Evolutionary conservation across 176 grass and related monocot genomes (phyloP).

Genomic region (Hsuehochloa calcarea): DNA sequence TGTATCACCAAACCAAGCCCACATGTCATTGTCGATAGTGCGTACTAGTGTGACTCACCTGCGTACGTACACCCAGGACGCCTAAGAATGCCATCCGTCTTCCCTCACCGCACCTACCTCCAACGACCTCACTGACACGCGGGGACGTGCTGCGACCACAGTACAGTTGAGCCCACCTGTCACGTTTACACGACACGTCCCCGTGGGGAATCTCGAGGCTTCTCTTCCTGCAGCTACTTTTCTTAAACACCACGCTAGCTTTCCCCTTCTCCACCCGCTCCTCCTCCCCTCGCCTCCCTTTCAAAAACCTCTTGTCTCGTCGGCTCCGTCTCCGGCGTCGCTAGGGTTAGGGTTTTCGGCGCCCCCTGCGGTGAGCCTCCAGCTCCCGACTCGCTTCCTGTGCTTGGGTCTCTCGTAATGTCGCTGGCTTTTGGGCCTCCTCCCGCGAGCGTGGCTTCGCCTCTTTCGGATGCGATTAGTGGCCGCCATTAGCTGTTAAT

Average conservation of each 20-base stretch:
- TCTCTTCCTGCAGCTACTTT: not conserved
- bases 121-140: too few species aligned
- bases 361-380: not conserved
- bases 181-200: too few species aligned
- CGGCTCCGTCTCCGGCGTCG: not conserved
- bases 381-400: not conserved
- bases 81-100: too few species aligned
- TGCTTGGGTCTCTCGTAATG: not conserved
- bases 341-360: constrained; percentile 5
- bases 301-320: not conserved
- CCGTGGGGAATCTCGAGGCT: too few species aligned
- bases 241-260: not conserved
- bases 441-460: not conserved
- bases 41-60: too few species aligned
- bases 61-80: too few species aligned
- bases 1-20: too few species aligned
- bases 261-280: not conserved
- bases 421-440: not conserved
- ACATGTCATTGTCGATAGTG: too few species aligned
- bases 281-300: not conserved
- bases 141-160: too few species aligned
- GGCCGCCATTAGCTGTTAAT: not conserved
- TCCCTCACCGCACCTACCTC: too few species aligned
- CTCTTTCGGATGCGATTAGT: not conserved
- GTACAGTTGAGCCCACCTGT: too few species aligned